These are phyloP conservation scores for Colletotrichum sp. DNA, from an alignment of 2,329 filamentous ascomycete genomes.

Conservation along the genomic window DNA sequence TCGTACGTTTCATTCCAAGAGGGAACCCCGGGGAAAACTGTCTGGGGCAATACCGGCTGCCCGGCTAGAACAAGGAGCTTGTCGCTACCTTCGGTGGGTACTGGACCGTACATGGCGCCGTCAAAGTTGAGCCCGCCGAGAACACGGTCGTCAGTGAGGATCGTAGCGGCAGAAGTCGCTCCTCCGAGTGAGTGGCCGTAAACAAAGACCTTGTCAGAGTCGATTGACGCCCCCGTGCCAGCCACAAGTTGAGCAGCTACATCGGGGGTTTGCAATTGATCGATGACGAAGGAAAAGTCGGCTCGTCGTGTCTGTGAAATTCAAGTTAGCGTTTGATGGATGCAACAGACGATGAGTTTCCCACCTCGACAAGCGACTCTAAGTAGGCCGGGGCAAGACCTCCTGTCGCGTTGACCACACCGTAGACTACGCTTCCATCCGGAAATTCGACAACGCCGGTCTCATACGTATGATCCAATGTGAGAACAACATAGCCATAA, in stretches of 20 bases:
- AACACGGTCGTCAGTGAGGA: conserved; percentile 34
- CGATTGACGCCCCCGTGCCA: neutral
- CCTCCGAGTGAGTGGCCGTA: conserved; percentile 46
- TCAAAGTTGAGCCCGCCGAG: conserved; percentile 44
- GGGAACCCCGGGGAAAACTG: conserved; percentile 22
- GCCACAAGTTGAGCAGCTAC: neutral
- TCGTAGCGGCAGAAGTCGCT: conserved; percentile 36
- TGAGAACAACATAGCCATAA: conserved; percentile 48
- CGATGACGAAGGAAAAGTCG: conserved; percentile 42
- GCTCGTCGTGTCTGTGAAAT: conserved; percentile 35
- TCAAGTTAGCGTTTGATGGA: neutral
- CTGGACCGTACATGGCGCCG: conserved; percentile 36
- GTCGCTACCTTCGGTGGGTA: conserved; percentile 26
- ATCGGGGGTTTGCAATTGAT: conserved; percentile 27
- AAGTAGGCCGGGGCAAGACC: neutral
- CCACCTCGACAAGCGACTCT: neutral
- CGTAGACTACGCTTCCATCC: conserved; percentile 37
- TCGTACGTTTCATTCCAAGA: conserved; percentile 36
- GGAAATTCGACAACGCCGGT: conserved; percentile 49
- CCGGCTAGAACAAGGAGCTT: conserved; percentile 36
- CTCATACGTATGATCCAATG: conserved; percentile 55
- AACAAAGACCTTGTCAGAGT: conserved; percentile 29
- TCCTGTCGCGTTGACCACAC: conserved; percentile 3
- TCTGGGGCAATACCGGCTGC: conserved; percentile 25
- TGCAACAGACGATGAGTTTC: neutral